Conservation (phyloP, 2,329 filamentous ascomycete species). For the Penicillium sp. region DNA sequence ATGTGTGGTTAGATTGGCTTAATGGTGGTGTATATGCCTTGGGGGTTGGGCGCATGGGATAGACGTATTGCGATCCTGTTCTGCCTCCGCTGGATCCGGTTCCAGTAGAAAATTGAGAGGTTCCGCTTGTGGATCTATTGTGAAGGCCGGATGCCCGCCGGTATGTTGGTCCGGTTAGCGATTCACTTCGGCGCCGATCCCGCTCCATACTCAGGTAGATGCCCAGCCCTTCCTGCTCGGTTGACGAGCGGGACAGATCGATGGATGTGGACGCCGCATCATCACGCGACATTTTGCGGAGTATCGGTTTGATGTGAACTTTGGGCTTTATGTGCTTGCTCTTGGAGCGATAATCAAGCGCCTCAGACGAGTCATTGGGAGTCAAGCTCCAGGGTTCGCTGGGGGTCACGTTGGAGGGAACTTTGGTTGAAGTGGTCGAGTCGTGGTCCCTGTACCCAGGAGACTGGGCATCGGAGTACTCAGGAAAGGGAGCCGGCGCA, state of each 20-base stretch:
- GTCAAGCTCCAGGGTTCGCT: slow-evolving; percentile 15
- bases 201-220: slow-evolving; percentile 45
- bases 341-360: slow-evolving; percentile 19
- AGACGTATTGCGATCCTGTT: slow-evolving; percentile 53
- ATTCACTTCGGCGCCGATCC: slow-evolving; percentile 38
- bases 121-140: slow-evolving; percentile 55
- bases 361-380: slow-evolving; percentile 15
- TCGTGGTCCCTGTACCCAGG: slow-evolving; percentile 7
- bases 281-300: slow-evolving; percentile 53
- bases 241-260: slow-evolving; percentile 55
- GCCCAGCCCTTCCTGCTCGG: slow-evolving; percentile 58
- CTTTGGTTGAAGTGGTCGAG: slow-evolving; percentile 14
- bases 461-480: slow-evolving; percentile 12
- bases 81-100: slow-evolving; percentile 48
- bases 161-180: slow-evolving; percentile 34
- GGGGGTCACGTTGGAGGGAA: slow-evolving; percentile 6
- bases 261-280: slow-evolving; percentile 50
- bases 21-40: slow-evolving; percentile 55
- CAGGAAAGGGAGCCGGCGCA: slow-evolving; percentile 15
- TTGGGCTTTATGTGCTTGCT: slow-evolving; percentile 28
- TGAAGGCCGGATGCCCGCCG: slow-evolving; percentile 47
- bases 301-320: slow-evolving; percentile 55
- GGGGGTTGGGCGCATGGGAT: slow-evolving; percentile 57
- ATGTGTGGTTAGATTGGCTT: slow-evolving; percentile 51
- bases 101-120: slow-evolving; percentile 53